Conservation (phyloP, 805 yeast genomes). For the Millerozyma acaciae region DNA sequence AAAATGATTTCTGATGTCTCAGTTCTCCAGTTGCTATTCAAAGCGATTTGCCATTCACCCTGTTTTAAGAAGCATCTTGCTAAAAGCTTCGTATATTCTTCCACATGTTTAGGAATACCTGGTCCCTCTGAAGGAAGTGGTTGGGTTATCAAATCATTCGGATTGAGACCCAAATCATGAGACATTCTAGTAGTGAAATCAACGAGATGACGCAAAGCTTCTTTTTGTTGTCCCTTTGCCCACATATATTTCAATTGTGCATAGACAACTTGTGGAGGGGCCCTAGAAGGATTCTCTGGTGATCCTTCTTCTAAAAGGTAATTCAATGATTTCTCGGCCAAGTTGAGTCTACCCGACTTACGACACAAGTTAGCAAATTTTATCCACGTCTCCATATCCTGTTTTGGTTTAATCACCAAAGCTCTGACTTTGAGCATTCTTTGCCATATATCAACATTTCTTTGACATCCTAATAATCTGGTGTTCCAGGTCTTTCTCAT, state of each 20-base stretch:
- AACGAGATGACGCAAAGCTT: constrained; percentile 79
- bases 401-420: constrained; percentile 88
- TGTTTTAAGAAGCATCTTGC: constrained; percentile 96
- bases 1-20: constrained; percentile 76
- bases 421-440: constrained; percentile 90
- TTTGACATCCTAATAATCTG: constrained; percentile 86
- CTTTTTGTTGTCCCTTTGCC: constrained; percentile 87
- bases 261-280: constrained; percentile 95
- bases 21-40: constrained; percentile 75
- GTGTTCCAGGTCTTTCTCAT: constrained; percentile 94
- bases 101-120: constrained; percentile 70
- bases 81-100: constrained; percentile 75
- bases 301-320: constrained; percentile 73
- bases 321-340: constrained; percentile 89
- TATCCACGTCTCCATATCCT: constrained; percentile 97
- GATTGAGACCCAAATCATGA: constrained; percentile 79
- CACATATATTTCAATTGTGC: constrained; percentile 96
- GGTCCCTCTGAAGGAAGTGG: constrained; percentile 74
- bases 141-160: constrained; percentile 82
- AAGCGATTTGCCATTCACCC: constrained; percentile 95
- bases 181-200: constrained; percentile 92
- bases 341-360: constrained; percentile 84
- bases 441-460: constrained; percentile 99
- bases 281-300: constrained; percentile 61
- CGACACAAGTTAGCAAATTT: constrained; percentile 95